A percentile compares a stretch with the other conserved stretches of the same genome.
Conservation (phyloP, 2,329 filamentous ascomycete species). For the Dactylella cylindrospora region DNA sequence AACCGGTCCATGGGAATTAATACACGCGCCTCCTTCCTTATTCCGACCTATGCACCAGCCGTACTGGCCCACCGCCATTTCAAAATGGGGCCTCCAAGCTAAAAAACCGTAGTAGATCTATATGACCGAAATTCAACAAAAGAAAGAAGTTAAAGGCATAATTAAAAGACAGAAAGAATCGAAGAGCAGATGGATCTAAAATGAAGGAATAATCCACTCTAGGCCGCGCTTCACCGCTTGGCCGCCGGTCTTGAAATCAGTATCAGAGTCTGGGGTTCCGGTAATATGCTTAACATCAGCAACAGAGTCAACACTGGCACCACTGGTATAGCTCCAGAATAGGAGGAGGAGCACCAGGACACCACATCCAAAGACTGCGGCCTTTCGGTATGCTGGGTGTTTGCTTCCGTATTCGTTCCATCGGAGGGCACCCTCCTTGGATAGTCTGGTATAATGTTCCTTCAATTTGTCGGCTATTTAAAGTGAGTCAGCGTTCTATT, state of each 20-base stretch:
- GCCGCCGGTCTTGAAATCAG: not conserved
- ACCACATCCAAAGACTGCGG: constrained; percentile 34
- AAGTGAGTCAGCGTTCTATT: not conserved
- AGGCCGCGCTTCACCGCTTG: constrained; percentile 18
- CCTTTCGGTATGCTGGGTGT: constrained; percentile 43
- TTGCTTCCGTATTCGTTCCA: constrained; percentile 46
- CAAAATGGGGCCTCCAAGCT: not conserved
- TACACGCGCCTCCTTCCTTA: too few species aligned
- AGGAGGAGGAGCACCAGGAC: constrained; percentile 41
- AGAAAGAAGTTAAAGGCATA: constrained; percentile 3
- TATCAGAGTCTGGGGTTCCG: constrained; percentile 3
- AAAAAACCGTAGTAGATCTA: not conserved
- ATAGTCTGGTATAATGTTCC: constrained; percentile 51
- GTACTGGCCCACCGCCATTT: too few species aligned
- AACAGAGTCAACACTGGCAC: constrained; percentile 10
- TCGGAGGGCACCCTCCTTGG: constrained; percentile 42
- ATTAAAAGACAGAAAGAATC: too few species aligned
- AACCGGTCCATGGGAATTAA: too few species aligned
- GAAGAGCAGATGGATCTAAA: not conserved
- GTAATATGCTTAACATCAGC: too few species aligned
- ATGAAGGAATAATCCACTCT: constrained; percentile 14
- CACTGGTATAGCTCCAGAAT: constrained; percentile 27
- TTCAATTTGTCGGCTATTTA: constrained; percentile 68
- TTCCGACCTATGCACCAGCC: too few species aligned
- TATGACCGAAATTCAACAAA: too few species aligned